Conservation (phyloP, 495 filamentous ascomycete genomes). For the Penicillium taxi region DNA sequence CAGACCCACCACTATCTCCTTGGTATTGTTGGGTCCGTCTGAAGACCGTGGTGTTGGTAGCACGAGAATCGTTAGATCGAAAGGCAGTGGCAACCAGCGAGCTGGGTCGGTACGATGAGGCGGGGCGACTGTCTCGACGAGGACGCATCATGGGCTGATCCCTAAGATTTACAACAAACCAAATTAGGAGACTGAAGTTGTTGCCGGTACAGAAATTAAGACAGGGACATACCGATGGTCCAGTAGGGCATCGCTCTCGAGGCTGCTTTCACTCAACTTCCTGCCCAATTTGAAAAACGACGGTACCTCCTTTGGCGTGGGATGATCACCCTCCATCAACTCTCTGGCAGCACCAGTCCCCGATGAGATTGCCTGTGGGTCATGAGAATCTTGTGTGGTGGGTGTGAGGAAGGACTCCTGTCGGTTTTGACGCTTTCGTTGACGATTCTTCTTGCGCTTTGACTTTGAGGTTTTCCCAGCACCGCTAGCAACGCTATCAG, state of each 20-base stretch:
- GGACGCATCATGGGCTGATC: constrained; percentile 64
- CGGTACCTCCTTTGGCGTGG: constrained; percentile 21
- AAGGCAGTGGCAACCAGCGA: constrained; percentile 24
- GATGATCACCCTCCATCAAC: constrained; percentile 23
- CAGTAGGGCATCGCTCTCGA: constrained; percentile 71
- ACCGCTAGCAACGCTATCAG: constrained; percentile 11
- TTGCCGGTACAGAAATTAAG: background rate
- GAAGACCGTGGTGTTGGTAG: constrained; percentile 23
- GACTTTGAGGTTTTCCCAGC: constrained; percentile 21
- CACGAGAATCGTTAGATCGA: constrained; percentile 17
- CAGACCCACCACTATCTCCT: constrained; percentile 45
- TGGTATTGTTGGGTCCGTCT: constrained; percentile 18
- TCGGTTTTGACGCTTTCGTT: constrained; percentile 36
- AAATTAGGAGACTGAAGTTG: background rate
- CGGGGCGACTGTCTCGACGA: constrained; percentile 52
- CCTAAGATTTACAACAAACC: constrained; percentile 27
- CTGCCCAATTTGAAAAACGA: constrained; percentile 52
- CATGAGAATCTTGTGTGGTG: constrained; percentile 21
- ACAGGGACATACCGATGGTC: constrained; percentile 59
- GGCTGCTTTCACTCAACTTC: constrained; percentile 68
- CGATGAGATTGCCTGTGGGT: constrained; percentile 11
- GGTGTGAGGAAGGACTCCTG: constrained; percentile 31
- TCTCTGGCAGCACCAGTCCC: constrained; percentile 19
- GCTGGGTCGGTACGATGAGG: constrained; percentile 40
- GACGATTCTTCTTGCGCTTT: constrained; percentile 35